These are phyloP conservation scores for Xenosphaeropsis pyriputrescens DNA, from an alignment of 2,329 filamentous ascomycete genomes.

Conservation along the genomic window DNA sequence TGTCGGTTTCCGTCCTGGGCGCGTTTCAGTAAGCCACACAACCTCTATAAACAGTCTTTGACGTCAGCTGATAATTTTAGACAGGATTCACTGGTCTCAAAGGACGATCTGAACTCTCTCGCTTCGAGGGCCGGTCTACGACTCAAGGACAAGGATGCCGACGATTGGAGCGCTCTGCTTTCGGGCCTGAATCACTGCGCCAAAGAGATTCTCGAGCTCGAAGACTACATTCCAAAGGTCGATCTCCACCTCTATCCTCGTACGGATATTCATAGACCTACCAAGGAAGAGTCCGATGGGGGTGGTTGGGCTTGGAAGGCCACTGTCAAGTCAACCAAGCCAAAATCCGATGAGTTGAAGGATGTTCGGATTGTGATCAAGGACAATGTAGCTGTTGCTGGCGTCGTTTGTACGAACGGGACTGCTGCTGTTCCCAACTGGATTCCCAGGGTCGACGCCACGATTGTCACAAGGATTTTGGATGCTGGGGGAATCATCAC, in stretches of 20 bases:
- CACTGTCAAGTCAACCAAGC: conserved; percentile 1
- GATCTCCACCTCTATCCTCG: conserved; percentile 10
- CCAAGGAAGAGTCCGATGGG: conserved; percentile 5
- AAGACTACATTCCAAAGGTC: conserved; percentile 9
- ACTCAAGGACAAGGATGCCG: conserved; percentile 5
- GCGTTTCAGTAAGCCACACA: conserved; percentile 5
- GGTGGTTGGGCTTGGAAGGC: conserved; percentile 8
- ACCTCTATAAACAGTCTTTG: background rate
- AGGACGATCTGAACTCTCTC: conserved; percentile 6
- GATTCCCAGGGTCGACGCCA: conserved; percentile 10
- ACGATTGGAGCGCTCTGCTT: conserved; percentile 8
- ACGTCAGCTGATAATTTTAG: conserved; percentile 2
- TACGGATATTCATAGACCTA: conserved; percentile 8
- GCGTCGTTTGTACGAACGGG: conserved; percentile 11
- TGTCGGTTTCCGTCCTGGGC: conserved; percentile 8
- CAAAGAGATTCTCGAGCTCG: conserved; percentile 8
- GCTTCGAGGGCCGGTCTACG: conserved; percentile 5
- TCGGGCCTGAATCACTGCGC: conserved; percentile 10
- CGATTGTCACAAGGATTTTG: conserved; percentile 9
- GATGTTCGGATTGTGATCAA: conserved; percentile 10
- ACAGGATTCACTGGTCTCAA: conserved; percentile 8
- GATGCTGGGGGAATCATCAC: conserved; percentile 9
- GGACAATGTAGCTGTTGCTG: conserved; percentile 11
- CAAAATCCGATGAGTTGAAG: conserved; percentile 3
- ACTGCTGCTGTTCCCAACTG: conserved; percentile 8